Percentiles rank a stretch among this genome's conserved stretches.
These are phyloP conservation scores for Starmerella apis DNA, from an alignment of 805 yeast species.

Conservation along the genomic window DNA sequence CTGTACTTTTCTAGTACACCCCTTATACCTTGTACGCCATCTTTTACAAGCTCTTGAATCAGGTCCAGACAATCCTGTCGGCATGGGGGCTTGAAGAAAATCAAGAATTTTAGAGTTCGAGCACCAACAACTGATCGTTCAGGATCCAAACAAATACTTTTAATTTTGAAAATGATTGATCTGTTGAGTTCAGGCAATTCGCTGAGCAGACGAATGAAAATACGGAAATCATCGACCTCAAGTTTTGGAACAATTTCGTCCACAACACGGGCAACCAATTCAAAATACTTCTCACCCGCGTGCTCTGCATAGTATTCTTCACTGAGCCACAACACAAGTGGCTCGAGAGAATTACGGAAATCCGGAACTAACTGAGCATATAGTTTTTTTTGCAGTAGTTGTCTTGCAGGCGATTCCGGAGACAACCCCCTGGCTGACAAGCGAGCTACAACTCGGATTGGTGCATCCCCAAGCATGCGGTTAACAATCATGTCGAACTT, in stretches of 20 bases:
- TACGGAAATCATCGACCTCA: slow-evolving; percentile 68
- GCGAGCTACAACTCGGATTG: slow-evolving; percentile 19
- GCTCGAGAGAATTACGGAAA: slow-evolving; percentile 59
- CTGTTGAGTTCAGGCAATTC: slow-evolving; percentile 72
- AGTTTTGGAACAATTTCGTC: slow-evolving; percentile 76
- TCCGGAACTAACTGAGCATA: slow-evolving; percentile 64
- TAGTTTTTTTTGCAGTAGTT: slow-evolving; percentile 56
- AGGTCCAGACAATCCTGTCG: slow-evolving; percentile 37
- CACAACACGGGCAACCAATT: slow-evolving; percentile 60
- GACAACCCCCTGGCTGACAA: slow-evolving; percentile 53
- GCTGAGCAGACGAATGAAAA: slow-evolving; percentile 70
- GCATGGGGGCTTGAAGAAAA: slow-evolving; percentile 87
- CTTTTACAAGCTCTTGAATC: slow-evolving; percentile 28
- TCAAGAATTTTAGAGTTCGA: slow-evolving; percentile 63
- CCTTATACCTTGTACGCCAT: slow-evolving; percentile 23
- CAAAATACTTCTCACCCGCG: slow-evolving; percentile 80
- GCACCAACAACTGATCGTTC: slow-evolving; percentile 70
- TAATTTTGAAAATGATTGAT: slow-evolving; percentile 51
- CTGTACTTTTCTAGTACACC: slow-evolving; percentile 28
- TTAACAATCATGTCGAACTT: slow-evolving; percentile 13
- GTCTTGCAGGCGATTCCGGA: slow-evolving; percentile 28
- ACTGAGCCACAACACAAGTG: slow-evolving; percentile 81
- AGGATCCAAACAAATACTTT: slow-evolving; percentile 76
- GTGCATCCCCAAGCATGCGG: slow-evolving; percentile 18
- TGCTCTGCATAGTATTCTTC: slow-evolving; percentile 86